These are phyloP conservation scores for Mycosphaerelloides madeirae DNA, from an alignment of 2,329 filamentous ascomycete species.

Conservation along the genomic window DNA sequence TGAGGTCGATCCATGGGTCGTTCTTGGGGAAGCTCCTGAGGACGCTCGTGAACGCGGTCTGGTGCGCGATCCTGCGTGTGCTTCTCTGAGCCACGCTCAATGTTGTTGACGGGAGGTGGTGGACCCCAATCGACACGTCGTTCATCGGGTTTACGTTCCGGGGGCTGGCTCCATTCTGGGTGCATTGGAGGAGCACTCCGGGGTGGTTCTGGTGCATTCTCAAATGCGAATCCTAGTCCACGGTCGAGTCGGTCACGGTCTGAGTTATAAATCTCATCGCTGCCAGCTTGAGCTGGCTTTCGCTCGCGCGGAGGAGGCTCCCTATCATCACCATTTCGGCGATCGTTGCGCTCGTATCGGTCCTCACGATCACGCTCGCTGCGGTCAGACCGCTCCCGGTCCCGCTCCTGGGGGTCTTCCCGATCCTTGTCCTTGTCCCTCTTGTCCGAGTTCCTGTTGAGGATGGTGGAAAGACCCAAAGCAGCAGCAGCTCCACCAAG, in stretches of 20 bases:
- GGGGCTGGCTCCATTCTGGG: slow-evolving; percentile 14
- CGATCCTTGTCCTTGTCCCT: slow-evolving; percentile 22
- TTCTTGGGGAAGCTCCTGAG: too few species aligned
- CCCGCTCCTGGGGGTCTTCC: slow-evolving; percentile 18
- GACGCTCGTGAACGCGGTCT: slow-evolving; percentile 10
- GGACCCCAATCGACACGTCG: slow-evolving; percentile 2
- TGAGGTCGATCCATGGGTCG: too few species aligned
- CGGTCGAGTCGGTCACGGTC: slow-evolving; percentile 29
- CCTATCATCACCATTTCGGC: slow-evolving; percentile 6
- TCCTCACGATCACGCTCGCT: slow-evolving; percentile 16
- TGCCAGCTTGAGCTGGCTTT: slow-evolving; percentile 13
- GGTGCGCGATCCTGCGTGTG: slow-evolving; percentile 8
- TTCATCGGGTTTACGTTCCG: background rate
- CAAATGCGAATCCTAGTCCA: slow-evolving; percentile 32
- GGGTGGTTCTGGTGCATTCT: slow-evolving; percentile 23
- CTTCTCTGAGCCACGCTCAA: slow-evolving; percentile 3
- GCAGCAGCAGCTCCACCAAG: slow-evolving; percentile 30
- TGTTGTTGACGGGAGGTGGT: background rate
- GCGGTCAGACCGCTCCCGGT: slow-evolving; percentile 15
- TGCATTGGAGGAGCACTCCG: slow-evolving; percentile 16
- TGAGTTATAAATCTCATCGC: slow-evolving; percentile 24
- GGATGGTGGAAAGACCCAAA: slow-evolving; percentile 25
- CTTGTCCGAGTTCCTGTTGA: slow-evolving; percentile 23
- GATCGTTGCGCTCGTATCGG: slow-evolving; percentile 9
- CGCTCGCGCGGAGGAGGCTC: slow-evolving; percentile 4